These are phyloP conservation scores for Castanospermum australe DNA, from an alignment of 306 rosid genomes.

Conservation along the genomic window DNA sequence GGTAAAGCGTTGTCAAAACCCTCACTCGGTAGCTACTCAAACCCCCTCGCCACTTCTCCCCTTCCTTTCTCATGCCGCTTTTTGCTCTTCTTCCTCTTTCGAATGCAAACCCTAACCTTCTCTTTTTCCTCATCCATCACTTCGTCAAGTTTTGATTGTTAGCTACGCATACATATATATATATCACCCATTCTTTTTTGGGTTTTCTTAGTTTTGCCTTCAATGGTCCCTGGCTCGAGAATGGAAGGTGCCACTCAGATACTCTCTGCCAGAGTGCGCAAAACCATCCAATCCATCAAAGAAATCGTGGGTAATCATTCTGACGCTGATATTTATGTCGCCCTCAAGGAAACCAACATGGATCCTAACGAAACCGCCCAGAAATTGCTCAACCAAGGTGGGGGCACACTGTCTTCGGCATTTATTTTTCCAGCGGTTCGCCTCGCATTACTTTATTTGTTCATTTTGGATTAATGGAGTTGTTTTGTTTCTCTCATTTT, in stretches of 20 bases:
- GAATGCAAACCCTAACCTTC: conserved; percentile 56
- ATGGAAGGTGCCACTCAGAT: conserved; percentile 77
- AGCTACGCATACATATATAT: neutral
- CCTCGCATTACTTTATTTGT: neutral
- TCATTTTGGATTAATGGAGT: conserved; percentile 21
- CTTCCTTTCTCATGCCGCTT: conserved; percentile 38
- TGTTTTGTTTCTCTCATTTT: neutral
- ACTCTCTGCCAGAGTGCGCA: conserved; percentile 63
- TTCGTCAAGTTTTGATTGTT: conserved; percentile 39
- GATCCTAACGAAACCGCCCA: conserved; percentile 99
- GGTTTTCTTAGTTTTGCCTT: conserved; percentile 18
- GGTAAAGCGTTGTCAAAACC: conserved; percentile 56
- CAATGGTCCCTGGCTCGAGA: conserved; percentile 69
- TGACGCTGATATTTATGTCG: conserved; percentile 81
- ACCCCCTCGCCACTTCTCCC: no score
- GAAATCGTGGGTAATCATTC: conserved; percentile 89
- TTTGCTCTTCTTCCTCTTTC: conserved; percentile 15
- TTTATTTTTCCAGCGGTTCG: neutral
- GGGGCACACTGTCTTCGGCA: neutral
- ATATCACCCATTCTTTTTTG: neutral
- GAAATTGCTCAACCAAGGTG: conserved; percentile 96
- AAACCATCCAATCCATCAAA: conserved; percentile 86
- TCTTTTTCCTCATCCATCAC: neutral
- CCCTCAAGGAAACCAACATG: conserved; percentile 88
- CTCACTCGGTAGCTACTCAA: conserved; percentile 9